Evolutionary conservation across 75 land plant species (phyloP).

Genomic region (Adiantum capillusveneris): DNA sequence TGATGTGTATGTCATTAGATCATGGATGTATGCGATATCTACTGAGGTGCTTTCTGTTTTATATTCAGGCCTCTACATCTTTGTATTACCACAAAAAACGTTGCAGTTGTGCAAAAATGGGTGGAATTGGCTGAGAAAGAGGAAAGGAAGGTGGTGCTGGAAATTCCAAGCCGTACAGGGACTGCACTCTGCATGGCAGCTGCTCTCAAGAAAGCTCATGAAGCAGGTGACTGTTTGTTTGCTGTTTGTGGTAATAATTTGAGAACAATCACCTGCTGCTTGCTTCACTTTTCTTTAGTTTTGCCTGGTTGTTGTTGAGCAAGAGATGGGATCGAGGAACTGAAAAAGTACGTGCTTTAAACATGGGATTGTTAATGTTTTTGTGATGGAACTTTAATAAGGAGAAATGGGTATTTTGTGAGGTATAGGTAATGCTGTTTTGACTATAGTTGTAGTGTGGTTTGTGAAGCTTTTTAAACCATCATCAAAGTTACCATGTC

Average conservation of each 20-base stretch:
- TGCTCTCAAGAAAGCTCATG: constrained; percentile 80
- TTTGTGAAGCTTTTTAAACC: no score
- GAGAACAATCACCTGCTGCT: not conserved
- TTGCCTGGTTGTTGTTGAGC: no score
- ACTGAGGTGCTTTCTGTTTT: not conserved
- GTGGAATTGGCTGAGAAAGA: constrained; percentile 65
- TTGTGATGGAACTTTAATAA: no score
- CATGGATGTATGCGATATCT: no score
- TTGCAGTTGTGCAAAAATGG: constrained; percentile 77
- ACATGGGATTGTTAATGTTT: no score
- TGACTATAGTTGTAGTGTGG: no score
- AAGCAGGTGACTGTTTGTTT: constrained; percentile 44
- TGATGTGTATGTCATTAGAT: no score
- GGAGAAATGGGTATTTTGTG: no score
- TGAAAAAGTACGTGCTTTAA: no score
- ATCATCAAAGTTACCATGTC: no score
- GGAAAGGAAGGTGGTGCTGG: constrained; percentile 59
- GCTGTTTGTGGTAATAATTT: not conserved
- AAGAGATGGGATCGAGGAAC: no score
- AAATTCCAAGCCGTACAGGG: constrained; percentile 61
- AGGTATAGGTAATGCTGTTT: no score
- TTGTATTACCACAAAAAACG: constrained; percentile 78
- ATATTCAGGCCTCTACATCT: constrained; percentile 71
- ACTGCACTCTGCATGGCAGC: constrained; percentile 94
- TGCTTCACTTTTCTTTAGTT: not conserved